Evolutionary conservation across 495 filamentous ascomycete species (phyloP).

Genomic region (Aspergillus ellipticus): DNA sequence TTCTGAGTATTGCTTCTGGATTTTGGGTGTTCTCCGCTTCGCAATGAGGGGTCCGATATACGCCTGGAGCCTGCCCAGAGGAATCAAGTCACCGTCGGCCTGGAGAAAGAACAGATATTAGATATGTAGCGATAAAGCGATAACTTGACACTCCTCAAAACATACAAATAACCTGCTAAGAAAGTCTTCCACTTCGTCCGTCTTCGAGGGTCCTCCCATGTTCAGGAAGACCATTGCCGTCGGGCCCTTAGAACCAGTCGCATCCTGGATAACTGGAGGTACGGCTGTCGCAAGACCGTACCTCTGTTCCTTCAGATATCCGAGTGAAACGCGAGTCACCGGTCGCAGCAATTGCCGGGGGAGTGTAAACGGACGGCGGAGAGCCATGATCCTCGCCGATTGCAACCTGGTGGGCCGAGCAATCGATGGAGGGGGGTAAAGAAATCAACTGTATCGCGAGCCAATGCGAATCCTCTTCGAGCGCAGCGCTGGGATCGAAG

Average conservation of each 20-base stretch:
- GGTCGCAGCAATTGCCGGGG: slow-evolving; percentile 32
- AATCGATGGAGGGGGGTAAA: background rate
- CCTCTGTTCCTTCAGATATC: slow-evolving; percentile 24
- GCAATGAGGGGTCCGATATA: slow-evolving; percentile 89
- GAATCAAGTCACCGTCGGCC: slow-evolving; percentile 93
- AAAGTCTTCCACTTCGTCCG: slow-evolving; percentile 83
- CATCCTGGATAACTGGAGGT: slow-evolving; percentile 72
- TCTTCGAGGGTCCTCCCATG: slow-evolving; percentile 94
- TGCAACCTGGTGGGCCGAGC: background rate
- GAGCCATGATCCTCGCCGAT: slow-evolving; percentile 28
- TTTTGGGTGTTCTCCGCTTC: slow-evolving; percentile 85
- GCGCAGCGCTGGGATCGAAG: background rate
- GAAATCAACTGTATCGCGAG: background rate
- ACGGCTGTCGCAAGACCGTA: slow-evolving; percentile 59
- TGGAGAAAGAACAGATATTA: slow-evolving; percentile 26
- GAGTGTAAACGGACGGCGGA: slow-evolving; percentile 31
- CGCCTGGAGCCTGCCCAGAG: slow-evolving; percentile 86
- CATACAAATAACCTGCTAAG: slow-evolving; percentile 89
- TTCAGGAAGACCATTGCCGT: slow-evolving; percentile 99
- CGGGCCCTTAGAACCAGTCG: slow-evolving; percentile 57
- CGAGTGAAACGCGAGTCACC: slow-evolving; percentile 20
- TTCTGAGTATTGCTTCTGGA: slow-evolving; percentile 87
- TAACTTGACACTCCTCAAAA: background rate
- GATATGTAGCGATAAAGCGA: background rate
- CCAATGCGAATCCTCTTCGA: background rate